Base-by-base conservation (phyloP, 2,329 filamentous ascomycete species). In the Pezicula radicicola region DNA sequence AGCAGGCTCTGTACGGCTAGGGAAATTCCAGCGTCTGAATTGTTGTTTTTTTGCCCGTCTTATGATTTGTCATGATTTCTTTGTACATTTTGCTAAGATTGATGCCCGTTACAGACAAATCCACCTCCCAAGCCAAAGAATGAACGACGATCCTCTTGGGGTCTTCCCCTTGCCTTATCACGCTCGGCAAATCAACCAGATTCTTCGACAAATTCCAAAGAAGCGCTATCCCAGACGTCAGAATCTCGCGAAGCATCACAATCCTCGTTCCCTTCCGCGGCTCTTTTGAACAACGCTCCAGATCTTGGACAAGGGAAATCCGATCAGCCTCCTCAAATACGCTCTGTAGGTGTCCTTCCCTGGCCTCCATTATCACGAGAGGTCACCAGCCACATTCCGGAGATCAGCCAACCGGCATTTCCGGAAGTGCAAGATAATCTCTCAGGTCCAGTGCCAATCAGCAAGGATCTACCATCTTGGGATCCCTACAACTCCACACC, bases 121-220 rank as follows among this genome's bases (percentile, higher is more conserved):
- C 65, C 60, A 67, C 67, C 57, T 57, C 57, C 58, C 70, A 72
- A 66, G 49, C 50, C 60, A 28, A 64, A 62, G 48, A 53, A 62
- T 57, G 70, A 73, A 54, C 70, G 72, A 50, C 72, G 74, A 50
- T 65, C 68, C 46, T 77, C 75, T 21, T 78, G 75, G 75, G 71
- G 70, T 46, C 54, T 76, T 19, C 60, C 60, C n/a, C 52, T 62
- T 64, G 65, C 53, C 57, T 72, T 58, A 63, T 70, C 55, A 51
- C 69, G 65, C 57, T 65, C 70, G 28, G 57, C 62, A 12, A 55
- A 53, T 50, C 61, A 55, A 51, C 55, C 57, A 52, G 65, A 66
- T 45, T 55, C 60, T n/a, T 54, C 59, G 30, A 54, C 53, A 18
- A 52, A 53, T n/a, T 59, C 59, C 13, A 57, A 51, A 42, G 57